These are phyloP conservation scores for Monosporascus cannonballus DNA, from an alignment of 2,329 filamentous ascomycete species.

Conservation along the genomic window DNA sequence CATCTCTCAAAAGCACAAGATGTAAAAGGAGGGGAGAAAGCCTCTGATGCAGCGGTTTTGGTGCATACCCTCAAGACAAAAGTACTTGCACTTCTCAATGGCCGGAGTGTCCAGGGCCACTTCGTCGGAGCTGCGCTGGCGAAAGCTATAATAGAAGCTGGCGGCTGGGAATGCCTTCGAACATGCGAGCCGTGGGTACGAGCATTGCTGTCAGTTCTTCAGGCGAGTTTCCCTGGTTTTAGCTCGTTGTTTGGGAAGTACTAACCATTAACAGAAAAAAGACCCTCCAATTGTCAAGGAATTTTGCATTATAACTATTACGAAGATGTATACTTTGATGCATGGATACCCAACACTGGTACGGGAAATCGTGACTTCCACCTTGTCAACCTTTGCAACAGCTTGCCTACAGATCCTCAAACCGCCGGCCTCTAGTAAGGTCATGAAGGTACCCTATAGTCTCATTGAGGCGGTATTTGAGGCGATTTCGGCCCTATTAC, in stretches of 20 bases:
- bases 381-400: constrained; percentile 66
- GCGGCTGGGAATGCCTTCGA: constrained; percentile 76
- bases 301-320: constrained; percentile 68
- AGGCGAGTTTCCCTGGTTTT: constrained; percentile 38
- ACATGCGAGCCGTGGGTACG: constrained; percentile 70
- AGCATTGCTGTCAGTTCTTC: constrained; percentile 67
- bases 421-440: constrained; percentile 31
- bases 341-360: constrained; percentile 77
- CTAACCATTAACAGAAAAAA: constrained; percentile 52
- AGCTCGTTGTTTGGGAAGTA: neutral
- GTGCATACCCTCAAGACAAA: constrained; percentile 79
- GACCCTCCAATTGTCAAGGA: constrained; percentile 72
- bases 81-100: constrained; percentile 70
- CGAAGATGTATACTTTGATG: constrained; percentile 77
- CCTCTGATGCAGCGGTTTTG: constrained; percentile 60
- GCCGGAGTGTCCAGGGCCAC: constrained; percentile 65
- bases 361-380: constrained; percentile 82
- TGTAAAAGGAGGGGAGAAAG: constrained; percentile 52
- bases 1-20: constrained; percentile 60
- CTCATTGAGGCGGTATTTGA: constrained; percentile 65
- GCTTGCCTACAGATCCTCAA: constrained; percentile 64
- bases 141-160: constrained; percentile 76
- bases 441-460: constrained; percentile 34
- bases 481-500: constrained; percentile 65
- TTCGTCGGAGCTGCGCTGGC: constrained; percentile 73